Evolutionary conservation across 2,329 filamentous ascomycete genomes (phyloP).

Genomic region (Ceratocystis harringtonii): DNA sequence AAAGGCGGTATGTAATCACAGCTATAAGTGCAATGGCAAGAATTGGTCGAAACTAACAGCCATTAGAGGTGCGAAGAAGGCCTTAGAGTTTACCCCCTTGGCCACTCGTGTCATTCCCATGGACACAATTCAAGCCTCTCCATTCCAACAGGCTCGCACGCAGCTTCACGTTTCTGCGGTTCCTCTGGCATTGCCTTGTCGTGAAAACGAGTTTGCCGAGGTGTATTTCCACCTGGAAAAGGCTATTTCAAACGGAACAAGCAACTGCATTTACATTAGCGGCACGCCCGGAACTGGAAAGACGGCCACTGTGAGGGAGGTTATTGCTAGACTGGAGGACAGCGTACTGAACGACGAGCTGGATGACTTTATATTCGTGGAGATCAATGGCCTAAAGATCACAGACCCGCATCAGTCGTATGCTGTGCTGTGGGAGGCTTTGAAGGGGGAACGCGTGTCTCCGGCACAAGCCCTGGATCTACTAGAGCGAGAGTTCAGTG

Average conservation of each 20-base stretch:
- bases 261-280: constrained; percentile 96
- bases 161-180: constrained; percentile 89
- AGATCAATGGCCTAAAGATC: constrained; percentile 99
- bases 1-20: constrained; percentile 9
- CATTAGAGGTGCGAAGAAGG: constrained; percentile 34
- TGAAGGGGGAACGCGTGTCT: constrained; percentile 84
- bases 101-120: constrained; percentile 73
- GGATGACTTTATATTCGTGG: constrained; percentile 97
- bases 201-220: constrained; percentile 77
- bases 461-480: constrained; percentile 83
- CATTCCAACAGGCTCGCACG: constrained; percentile 79
- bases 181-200: constrained; percentile 73
- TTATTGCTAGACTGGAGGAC: constrained; percentile 77
- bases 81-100: constrained; percentile 89
- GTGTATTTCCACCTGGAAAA: constrained; percentile 91
- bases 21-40: neutral
- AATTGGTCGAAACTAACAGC: neutral
- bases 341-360: constrained; percentile 79
- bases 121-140: constrained; percentile 59
- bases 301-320: constrained; percentile 91
- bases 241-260: constrained; percentile 83
- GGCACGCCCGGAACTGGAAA: constrained; percentile 97
- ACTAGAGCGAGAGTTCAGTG: constrained; percentile 80
- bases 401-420: constrained; percentile 96
- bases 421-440: constrained; percentile 83